These are phyloP conservation scores for Lathyrus aphaca DNA, from an alignment of 306 rosid genomes.

Conservation along the genomic window DNA sequence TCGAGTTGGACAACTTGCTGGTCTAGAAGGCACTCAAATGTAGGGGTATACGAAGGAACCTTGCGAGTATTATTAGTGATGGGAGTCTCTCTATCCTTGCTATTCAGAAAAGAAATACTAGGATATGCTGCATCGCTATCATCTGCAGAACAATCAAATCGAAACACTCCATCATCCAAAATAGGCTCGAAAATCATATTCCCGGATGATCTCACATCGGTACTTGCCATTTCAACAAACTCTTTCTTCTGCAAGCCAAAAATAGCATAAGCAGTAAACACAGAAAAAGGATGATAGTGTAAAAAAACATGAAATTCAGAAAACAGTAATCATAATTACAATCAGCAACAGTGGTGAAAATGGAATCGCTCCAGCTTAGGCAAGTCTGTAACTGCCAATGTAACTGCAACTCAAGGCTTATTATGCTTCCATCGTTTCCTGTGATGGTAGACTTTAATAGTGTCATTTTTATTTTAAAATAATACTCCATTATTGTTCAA, in stretches of 20 bases:
- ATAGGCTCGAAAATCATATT: slow-evolving; percentile 76
- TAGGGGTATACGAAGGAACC: slow-evolving; percentile 63
- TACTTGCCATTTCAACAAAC: slow-evolving; percentile 54
- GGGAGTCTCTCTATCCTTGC: slow-evolving; percentile 62
- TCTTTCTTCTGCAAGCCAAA: slow-evolving; percentile 53
- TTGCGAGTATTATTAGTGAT: slow-evolving; percentile 47
- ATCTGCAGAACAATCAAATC: slow-evolving; percentile 79
- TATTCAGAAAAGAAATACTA: slow-evolving; percentile 67
- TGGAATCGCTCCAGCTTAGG: slow-evolving; percentile 17
- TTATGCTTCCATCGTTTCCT: slow-evolving; percentile 13
- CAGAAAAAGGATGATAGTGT: slow-evolving; percentile 10
- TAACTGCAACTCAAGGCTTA: slow-evolving; percentile 28
- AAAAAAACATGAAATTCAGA: background rate
- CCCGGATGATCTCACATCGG: slow-evolving; percentile 56
- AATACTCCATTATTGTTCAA: too few species aligned
- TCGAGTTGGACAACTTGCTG: slow-evolving; percentile 77
- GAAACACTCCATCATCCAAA: slow-evolving; percentile 75
- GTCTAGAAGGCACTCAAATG: slow-evolving; percentile 55
- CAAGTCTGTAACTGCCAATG: background rate
- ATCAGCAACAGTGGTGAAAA: slow-evolving; percentile 8
- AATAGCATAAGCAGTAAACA: slow-evolving; percentile 7
- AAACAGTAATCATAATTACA: background rate
- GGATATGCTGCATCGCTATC: slow-evolving; percentile 74
- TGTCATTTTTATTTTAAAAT: background rate
- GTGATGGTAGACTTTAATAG: slow-evolving; percentile 12